Base-by-base conservation (phyloP, 75 land plant species). In the Selaginella tamariscina region DNA sequence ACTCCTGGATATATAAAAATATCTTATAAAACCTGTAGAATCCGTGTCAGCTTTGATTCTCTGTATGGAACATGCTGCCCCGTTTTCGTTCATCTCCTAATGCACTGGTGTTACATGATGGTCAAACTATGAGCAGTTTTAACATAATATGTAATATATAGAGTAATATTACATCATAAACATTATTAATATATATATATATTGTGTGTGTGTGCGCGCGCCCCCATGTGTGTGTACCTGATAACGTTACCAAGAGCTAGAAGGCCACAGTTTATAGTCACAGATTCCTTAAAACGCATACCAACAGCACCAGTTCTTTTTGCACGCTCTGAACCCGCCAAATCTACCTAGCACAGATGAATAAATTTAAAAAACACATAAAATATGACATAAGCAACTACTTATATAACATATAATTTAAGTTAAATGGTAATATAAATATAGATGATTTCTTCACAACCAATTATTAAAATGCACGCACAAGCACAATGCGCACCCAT, bases 31-130 rank as follows among this genome's bases (percentile, higher is more conserved):
- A 69, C 78, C 78, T 76, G 78, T 24, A 76, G 54, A 30, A 76
- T 67, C 1, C 78, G 62, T 67, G 78, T 76, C 24, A 76, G 65
- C 55, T 76, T 76, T 22, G 78, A 76, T 59, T 76, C 75, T 33
- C 78, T 71, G 65, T 76, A 76, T 27, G 78, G 78, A 56, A 76
- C 78, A 76, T 76, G 78, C 27, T 71, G 78, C 78, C 74, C 31
- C 78, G 59, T 63, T 76, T 76, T 26, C 74, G 78, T 73, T 76
- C 78, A 72, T 76, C 78, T 32, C 78, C 78, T 60, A 76, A 65
- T 22, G 78, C 78, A 76, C 78, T 76, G 1, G n/a, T n/a, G n/a
- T n/a, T n/a, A n/a, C n/a, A n/a, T n/a, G n/a, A n/a, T n/a, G n/a
- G n/a, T n/a, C n/a, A n/a, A n/a, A n/a, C n/a, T n/a, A n/a, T n/a